Conservation (phyloP, 306 rosid species). For the Delonix regia region DNA sequence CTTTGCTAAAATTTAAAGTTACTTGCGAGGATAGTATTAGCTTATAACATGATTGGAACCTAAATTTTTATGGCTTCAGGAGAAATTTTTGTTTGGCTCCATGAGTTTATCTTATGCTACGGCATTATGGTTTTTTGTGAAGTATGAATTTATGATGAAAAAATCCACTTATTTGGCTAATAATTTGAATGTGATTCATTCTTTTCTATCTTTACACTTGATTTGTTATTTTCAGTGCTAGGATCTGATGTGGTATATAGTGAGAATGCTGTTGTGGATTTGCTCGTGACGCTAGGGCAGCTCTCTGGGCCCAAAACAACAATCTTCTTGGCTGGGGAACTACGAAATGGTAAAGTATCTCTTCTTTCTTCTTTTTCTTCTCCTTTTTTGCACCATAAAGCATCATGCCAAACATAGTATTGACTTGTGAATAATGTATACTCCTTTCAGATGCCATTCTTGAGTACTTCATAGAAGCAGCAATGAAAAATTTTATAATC, state of each 20-base stretch:
- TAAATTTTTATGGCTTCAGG: background rate
- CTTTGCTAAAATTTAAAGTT: background rate
- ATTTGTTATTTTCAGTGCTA: slow-evolving; percentile 52
- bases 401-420: slow-evolving; percentile 13
- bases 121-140: background rate
- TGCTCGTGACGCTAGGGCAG: slow-evolving; percentile 65
- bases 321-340: slow-evolving; percentile 78
- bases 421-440: slow-evolving; percentile 31
- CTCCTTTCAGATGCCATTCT: slow-evolving; percentile 74
- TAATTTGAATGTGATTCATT: background rate
- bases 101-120: background rate
- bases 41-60: slow-evolving; percentile 11
- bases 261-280: slow-evolving; percentile 72
- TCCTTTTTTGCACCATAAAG: background rate
- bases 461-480: slow-evolving; percentile 73
- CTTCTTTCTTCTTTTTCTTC: background rate
- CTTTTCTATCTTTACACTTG: background rate
- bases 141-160: background rate
- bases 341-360: slow-evolving; percentile 62
- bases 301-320: slow-evolving; percentile 78
- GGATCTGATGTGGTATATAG: slow-evolving; percentile 90
- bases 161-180: background rate
- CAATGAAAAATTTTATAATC: slow-evolving; percentile 63
- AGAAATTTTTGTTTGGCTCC: background rate
- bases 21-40: background rate